Percentiles rank a stretch among this genome's conserved stretches.
Evolutionary conservation across 805 yeast species (phyloP).

Genomic region (Yarrowia sp.): DNA sequence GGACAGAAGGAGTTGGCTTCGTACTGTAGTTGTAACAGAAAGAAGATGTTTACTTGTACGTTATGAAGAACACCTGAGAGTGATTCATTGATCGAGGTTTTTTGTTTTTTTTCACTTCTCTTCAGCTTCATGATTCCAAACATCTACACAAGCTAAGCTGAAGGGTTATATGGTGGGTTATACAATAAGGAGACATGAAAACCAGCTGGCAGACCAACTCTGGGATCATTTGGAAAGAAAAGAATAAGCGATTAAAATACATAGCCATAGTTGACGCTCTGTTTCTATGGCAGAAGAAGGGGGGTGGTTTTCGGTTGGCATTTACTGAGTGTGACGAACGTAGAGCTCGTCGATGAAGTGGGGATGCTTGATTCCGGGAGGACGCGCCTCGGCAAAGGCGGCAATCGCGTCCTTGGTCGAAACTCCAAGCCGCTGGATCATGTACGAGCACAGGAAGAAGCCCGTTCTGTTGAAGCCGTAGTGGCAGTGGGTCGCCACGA

Average conservation of each 20-base stretch:
- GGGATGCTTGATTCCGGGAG: constrained; percentile 74
- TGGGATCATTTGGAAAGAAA: no score
- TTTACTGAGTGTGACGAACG: constrained; percentile 48
- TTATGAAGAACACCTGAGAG: no score
- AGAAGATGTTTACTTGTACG: neutral
- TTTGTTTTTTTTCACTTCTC: no score
- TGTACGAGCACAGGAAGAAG: constrained; percentile 64
- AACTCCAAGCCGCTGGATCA: constrained; percentile 60
- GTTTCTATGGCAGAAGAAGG: neutral
- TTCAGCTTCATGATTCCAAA: no score
- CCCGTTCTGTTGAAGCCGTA: constrained; percentile 82
- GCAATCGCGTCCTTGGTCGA: constrained; percentile 60
- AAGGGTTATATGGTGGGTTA: no score
- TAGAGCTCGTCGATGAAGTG: constrained; percentile 73
- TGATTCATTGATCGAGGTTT: no score
- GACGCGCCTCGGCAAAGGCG: constrained; percentile 55
- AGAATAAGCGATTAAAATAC: neutral
- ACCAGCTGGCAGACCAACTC: no score
- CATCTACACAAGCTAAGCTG: no score
- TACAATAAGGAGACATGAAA: no score
- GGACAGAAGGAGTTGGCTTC: neutral
- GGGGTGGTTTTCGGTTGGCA: no score
- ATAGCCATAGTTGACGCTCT: constrained; percentile 18
- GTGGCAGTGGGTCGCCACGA: constrained; percentile 72
- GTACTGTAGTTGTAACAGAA: no score